Conservation (phyloP, 768 basidiomycete species). For the Aureoboletus auriporus region DNA sequence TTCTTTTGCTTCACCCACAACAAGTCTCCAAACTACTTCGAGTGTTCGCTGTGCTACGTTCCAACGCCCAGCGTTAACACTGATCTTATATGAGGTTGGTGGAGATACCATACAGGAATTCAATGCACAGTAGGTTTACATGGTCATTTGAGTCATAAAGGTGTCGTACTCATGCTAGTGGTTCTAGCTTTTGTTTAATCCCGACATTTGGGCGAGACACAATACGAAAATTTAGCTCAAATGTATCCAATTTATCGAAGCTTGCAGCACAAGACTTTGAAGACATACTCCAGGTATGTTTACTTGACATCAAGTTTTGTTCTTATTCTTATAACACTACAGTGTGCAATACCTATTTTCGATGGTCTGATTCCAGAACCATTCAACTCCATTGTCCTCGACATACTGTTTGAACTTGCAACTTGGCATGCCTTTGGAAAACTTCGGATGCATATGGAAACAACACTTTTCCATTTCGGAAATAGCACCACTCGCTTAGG, state of each 20-base stretch:
- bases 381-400: conserved; percentile 12
- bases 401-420: conserved; percentile 18
- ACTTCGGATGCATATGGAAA: conserved; percentile 22
- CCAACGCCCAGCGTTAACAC: no score
- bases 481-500: conserved; percentile 24
- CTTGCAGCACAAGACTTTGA: conserved; percentile 37
- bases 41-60: no score
- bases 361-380: conserved; percentile 25
- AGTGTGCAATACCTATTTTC: conserved; percentile 34
- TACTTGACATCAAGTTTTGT: no score
- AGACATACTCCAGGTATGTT: conserved; percentile 31
- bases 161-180: no score
- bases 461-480: conserved; percentile 17
- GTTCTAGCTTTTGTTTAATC: conserved; percentile 11
- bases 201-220: conserved; percentile 31
- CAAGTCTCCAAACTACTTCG: no score
- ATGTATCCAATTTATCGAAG: conserved; percentile 32
- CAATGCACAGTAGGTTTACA: conserved; percentile 28
- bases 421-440: conserved; percentile 28
- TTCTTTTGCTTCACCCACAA: no score
- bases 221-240: conserved; percentile 28
- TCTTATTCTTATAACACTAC: background rate
- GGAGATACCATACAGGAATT: conserved; percentile 18
- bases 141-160: no score
- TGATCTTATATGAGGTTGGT: conserved; percentile 22